A percentile compares a stretch with the other conserved stretches of the same genome.
Conservation (phyloP, 1,284 basidiomycete species). For the Takashimella koratensis region DNA sequence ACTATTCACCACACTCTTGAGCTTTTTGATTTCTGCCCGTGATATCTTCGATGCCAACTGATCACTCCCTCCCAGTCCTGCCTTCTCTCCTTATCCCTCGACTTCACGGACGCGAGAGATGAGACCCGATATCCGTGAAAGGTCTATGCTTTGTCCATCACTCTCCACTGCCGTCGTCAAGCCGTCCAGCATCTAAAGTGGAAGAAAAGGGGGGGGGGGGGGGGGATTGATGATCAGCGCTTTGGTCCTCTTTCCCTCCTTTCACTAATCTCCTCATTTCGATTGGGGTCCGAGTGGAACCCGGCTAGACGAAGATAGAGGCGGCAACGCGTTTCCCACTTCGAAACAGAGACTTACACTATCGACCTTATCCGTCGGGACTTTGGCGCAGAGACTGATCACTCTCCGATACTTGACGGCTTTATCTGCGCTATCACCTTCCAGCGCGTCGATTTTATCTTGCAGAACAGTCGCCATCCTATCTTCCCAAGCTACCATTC, state of each 20-base stretch:
- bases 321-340: not conserved
- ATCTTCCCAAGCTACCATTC: slow-evolving; percentile 75
- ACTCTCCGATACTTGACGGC: slow-evolving; percentile 87
- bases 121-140: slow-evolving; percentile 80
- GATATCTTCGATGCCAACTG: no score
- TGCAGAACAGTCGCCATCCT: slow-evolving; percentile 71
- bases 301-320: not conserved
- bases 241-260: not conserved
- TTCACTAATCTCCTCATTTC: not conserved
- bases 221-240: not conserved
- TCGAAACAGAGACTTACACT: slow-evolving; percentile 58
- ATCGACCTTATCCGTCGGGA: slow-evolving; percentile 82
- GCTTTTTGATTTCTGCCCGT: no score
- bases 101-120: slow-evolving; percentile 53
- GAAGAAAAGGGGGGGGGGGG: not conserved
- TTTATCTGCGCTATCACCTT: slow-evolving; percentile 76
- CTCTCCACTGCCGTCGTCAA: slow-evolving; percentile 84
- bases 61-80: no score
- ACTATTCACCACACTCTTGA: no score
- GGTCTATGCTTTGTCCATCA: slow-evolving; percentile 76
- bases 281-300: not conserved
- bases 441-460: slow-evolving; percentile 63
- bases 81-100: slow-evolving; percentile 5
- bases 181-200: slow-evolving; percentile 73
- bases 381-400: slow-evolving; percentile 81